phyloP scores from a whole-genome alignment of 176 grass and related monocot genomes.

The Zea mays region DNA sequence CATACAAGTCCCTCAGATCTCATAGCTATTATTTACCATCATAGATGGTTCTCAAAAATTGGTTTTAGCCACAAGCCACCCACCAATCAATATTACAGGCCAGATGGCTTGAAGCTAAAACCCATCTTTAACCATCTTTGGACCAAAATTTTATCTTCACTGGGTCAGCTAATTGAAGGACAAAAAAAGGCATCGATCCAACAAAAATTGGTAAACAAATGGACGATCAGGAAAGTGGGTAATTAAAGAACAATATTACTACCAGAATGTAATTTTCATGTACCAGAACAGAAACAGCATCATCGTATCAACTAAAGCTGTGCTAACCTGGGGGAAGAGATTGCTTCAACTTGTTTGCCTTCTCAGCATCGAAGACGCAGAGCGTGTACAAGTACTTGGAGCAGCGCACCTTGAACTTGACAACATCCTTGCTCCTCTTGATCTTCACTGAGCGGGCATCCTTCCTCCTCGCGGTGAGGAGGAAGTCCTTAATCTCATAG shows the following conservation, averaged over 20 bases:
- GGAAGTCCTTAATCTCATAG: slow-evolving; percentile 84
- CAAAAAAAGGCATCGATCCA: background rate
- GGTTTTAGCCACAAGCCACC: slow-evolving; percentile 53
- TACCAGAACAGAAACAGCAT: background rate
- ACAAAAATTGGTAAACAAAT: background rate
- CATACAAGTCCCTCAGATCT: slow-evolving; percentile 61
- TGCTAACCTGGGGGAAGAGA: slow-evolving; percentile 64
- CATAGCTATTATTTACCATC: slow-evolving; percentile 77
- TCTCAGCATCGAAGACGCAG: slow-evolving; percentile 63
- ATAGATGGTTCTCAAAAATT: slow-evolving; percentile 21
- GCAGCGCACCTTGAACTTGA: slow-evolving; percentile 80
- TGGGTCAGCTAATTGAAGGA: slow-evolving; percentile 31
- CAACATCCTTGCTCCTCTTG: slow-evolving; percentile 74
- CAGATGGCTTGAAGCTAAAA: slow-evolving; percentile 52
- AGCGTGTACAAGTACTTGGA: slow-evolving; percentile 78
- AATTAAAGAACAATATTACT: background rate
- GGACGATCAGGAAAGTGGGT: background rate
- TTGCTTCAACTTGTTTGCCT: slow-evolving; percentile 80
- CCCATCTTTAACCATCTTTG: slow-evolving; percentile 49
- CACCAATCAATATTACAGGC: slow-evolving; percentile 18
- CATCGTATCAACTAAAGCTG: background rate
- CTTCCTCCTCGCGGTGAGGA: slow-evolving; percentile 74
- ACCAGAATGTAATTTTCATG: background rate
- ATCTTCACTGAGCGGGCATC: slow-evolving; percentile 78
- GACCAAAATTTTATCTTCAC: slow-evolving; percentile 54